Conservation (phyloP, 768 basidiomycete genomes). For the Mycena floridula region DNA sequence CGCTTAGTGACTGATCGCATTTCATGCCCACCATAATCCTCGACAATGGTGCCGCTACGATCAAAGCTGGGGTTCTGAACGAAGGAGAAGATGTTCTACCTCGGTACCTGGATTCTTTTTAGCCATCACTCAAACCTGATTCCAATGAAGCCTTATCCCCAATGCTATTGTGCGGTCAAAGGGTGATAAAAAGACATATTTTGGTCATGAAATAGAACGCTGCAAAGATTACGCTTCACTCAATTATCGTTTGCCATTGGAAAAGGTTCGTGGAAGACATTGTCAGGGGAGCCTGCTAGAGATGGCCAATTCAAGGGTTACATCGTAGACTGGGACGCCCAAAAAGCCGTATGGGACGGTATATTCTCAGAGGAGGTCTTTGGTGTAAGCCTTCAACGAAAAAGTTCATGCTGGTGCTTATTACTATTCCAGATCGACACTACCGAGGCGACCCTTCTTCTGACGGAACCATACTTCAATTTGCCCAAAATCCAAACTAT, state of each 20-base stretch:
- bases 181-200: conserved; percentile 74
- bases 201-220: conserved; percentile 76
- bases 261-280: conserved; percentile 53
- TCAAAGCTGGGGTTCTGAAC: conserved; percentile 1
- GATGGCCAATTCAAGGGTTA: conserved; percentile 57
- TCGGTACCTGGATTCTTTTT: neutral
- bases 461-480: conserved; percentile 95
- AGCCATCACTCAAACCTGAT: neutral
- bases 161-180: conserved; percentile 86
- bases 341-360: conserved; percentile 93
- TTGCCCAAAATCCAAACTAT: conserved; percentile 86
- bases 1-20: no score
- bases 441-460: conserved; percentile 63
- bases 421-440: conserved; percentile 55
- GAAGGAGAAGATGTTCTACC: neutral
- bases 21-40: conserved; percentile 2
- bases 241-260: conserved; percentile 80
- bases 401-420: neutral
- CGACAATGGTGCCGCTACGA: conserved; percentile 7
- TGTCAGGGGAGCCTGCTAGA: conserved; percentile 10
- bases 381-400: conserved; percentile 36
- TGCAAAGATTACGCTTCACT: conserved; percentile 81
- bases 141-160: conserved; percentile 49
- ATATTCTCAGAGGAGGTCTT: conserved; percentile 71
- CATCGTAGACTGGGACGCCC: conserved; percentile 90